Percentiles rank a stretch among this genome's conserved stretches.
phyloP scores from a whole-genome alignment of 495 filamentous ascomycete genomes.

The Echria macrotheca region DNA sequence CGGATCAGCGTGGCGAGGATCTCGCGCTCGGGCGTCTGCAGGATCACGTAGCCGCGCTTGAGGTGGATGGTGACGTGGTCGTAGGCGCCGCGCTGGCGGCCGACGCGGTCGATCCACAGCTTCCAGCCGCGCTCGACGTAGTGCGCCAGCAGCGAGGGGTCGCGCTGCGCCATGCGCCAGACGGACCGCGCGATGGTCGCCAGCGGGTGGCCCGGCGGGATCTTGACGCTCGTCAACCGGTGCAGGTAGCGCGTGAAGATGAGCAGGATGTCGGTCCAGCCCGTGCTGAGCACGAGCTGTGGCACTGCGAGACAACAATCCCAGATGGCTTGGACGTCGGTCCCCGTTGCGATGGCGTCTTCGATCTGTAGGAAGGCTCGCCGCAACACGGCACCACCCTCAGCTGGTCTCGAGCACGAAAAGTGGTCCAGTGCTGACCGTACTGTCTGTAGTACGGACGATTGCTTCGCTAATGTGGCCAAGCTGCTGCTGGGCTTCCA shows the following conservation, averaged over 20 bases:
- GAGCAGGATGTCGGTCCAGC: conserved; percentile 21
- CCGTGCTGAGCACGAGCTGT: conserved; percentile 18
- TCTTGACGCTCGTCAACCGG: conserved; percentile 17
- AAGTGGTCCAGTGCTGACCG: conserved; percentile 19
- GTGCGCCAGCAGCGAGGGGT: neutral
- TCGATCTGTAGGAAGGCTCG: conserved; percentile 25
- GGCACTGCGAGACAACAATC: conserved; percentile 30
- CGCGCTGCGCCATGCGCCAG: neutral
- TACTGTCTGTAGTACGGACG: conserved; percentile 25
- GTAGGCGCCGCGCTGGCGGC: conserved; percentile 9
- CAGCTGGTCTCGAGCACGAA: neutral
- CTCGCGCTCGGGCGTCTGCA: conserved; percentile 13
- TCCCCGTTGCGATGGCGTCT: conserved; percentile 10
- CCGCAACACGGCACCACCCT: conserved; percentile 19
- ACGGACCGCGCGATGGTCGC: conserved; percentile 10
- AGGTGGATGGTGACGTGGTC: conserved; percentile 30
- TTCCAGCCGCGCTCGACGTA: conserved; percentile 21
- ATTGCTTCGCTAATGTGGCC: too few relatives aligned
- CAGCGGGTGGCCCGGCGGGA: conserved; percentile 21
- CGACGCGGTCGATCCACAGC: conserved; percentile 22
- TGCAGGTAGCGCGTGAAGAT: conserved; percentile 22
- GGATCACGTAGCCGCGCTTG: conserved; percentile 27
- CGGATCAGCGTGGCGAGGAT: conserved; percentile 12
- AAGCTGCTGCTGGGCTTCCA: conserved; percentile 7
- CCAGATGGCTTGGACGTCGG: conserved; percentile 28